phyloP scores from a whole-genome alignment of 306 rosid species.

The Psophocarpus tetragonolobus region DNA sequence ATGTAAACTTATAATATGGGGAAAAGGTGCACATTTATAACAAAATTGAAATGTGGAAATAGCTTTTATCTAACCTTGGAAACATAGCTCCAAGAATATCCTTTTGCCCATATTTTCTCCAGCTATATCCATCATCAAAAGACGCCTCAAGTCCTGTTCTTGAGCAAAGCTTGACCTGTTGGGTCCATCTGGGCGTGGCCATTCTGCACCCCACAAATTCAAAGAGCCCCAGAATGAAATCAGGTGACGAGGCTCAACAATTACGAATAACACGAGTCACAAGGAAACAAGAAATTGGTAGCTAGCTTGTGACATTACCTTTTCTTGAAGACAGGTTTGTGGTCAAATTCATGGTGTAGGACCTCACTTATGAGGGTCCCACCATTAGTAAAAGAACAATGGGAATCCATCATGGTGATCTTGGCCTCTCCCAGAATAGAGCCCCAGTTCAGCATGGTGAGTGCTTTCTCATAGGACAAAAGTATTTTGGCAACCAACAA shows the following conservation, averaged over 20 bases:
- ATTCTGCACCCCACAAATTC: slow-evolving; percentile 54
- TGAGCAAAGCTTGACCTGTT: slow-evolving; percentile 56
- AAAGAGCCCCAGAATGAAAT: not conserved
- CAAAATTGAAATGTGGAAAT: not conserved
- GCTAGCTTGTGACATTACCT: slow-evolving; percentile 44
- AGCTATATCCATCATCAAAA: slow-evolving; percentile 63
- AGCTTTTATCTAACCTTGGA: slow-evolving; percentile 61
- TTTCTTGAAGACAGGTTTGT: slow-evolving; percentile 54
- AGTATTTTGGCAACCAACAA: slow-evolving; percentile 54
- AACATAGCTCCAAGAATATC: slow-evolving; percentile 73
- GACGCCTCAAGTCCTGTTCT: slow-evolving; percentile 55
- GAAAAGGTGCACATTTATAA: not conserved
- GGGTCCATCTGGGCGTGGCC: slow-evolving; percentile 56
- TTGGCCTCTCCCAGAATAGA: slow-evolving; percentile 26
- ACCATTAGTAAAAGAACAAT: slow-evolving; percentile 39
- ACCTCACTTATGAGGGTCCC: slow-evolving; percentile 44
- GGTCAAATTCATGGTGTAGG: slow-evolving; percentile 40
- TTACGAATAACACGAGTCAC: not conserved
- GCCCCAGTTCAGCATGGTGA: slow-evolving; percentile 39
- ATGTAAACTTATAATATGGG: not conserved
- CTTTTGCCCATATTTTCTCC: slow-evolving; percentile 95
- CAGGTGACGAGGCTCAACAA: slow-evolving; percentile 1
- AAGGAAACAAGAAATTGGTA: not conserved
- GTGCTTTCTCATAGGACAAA: slow-evolving; percentile 57
- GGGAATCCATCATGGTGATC: slow-evolving; percentile 31